Base-by-base conservation (phyloP, 257 asterid species). In the Mentha longifolia region DNA sequence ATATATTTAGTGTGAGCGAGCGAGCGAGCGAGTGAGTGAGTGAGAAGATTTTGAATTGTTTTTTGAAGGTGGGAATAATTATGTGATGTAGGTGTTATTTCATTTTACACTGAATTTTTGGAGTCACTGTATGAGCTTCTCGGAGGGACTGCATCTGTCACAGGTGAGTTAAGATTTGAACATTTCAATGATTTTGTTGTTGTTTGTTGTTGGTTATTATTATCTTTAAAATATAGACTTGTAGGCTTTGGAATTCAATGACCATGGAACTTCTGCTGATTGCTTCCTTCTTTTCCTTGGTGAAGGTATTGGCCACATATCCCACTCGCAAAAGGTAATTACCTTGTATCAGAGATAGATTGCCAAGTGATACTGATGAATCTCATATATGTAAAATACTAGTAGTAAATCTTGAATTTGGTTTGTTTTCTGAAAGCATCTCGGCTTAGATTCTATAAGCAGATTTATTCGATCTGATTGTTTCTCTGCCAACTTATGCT, bases 21-120 rank as follows among this genome's bases (percentile, higher is more conserved):
- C n/a, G n/a, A n/a, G 9, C 43, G 54, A 14, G 37, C 45, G 42
- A 14, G 62, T 47, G 70, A 22, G 42, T n/a, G 17, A 22, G 42
- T 74, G 22, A 49, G 55, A 9, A n/a, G 3, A 9, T 47, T 42
- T 11, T 61, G 7, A 33, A 43, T n/a, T 31, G 20, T 33, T 39
- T 11, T 41, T 19, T 50, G 28, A 66, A 76, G 59, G 69, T 73
- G 56, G 39, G 19, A 64, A 47, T 79, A 41, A 5, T 56, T 12
- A 75, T 74, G 71, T 54, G 67, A 71, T 79, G 83, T 80, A 94
- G 97, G 99, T 76, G 85, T 91, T 61, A n/a, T 89, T 58, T 80
- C 96, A 13, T 94, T 94, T 78, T 94, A 94, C 84, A 78, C 83
- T 70, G 77, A 77, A 13, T 91, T 89, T 78, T 68, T 94, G 90